Evolutionary conservation across 306 rosid genomes (phyloP).

Genomic region (Alnus glutinosa): DNA sequence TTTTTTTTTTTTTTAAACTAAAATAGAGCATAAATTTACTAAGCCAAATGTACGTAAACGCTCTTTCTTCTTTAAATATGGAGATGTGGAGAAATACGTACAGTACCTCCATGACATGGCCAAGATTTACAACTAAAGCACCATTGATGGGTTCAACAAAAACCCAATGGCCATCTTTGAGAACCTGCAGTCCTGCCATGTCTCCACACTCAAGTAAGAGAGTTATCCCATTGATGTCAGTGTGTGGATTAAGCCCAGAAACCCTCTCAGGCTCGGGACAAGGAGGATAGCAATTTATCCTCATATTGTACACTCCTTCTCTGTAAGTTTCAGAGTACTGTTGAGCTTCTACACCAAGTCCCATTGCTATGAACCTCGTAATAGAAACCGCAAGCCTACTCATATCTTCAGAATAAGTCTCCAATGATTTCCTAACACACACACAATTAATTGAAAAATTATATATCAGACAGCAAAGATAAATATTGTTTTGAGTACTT

Average conservation of each 20-base stretch:
- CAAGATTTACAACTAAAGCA: slow-evolving; percentile 46
- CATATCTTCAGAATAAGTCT: slow-evolving; percentile 44
- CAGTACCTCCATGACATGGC: slow-evolving; percentile 44
- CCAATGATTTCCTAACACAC: slow-evolving; percentile 39
- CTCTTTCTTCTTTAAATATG: too few species aligned
- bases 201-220: slow-evolving; percentile 44
- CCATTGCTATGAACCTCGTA: slow-evolving; percentile 40
- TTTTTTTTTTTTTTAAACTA: too few species aligned
- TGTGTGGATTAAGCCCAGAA: slow-evolving; percentile 48
- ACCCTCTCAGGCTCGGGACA: slow-evolving; percentile 53
- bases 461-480: not conserved
- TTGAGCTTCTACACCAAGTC: slow-evolving; percentile 38
- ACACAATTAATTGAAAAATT: not conserved
- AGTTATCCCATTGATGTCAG: slow-evolving; percentile 47
- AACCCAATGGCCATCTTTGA: slow-evolving; percentile 45
- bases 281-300: slow-evolving; percentile 54
- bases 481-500: not conserved
- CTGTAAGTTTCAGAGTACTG: slow-evolving; percentile 32
- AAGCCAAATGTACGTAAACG: too few species aligned
- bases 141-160: slow-evolving; percentile 45
- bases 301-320: slow-evolving; percentile 39
- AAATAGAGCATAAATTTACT: too few species aligned
- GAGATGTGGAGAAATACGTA: too few species aligned
- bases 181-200: slow-evolving; percentile 43
- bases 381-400: slow-evolving; percentile 33